Conservation (phyloP, 2,329 filamentous ascomycete genomes). For the Penicillium sp. region DNA sequence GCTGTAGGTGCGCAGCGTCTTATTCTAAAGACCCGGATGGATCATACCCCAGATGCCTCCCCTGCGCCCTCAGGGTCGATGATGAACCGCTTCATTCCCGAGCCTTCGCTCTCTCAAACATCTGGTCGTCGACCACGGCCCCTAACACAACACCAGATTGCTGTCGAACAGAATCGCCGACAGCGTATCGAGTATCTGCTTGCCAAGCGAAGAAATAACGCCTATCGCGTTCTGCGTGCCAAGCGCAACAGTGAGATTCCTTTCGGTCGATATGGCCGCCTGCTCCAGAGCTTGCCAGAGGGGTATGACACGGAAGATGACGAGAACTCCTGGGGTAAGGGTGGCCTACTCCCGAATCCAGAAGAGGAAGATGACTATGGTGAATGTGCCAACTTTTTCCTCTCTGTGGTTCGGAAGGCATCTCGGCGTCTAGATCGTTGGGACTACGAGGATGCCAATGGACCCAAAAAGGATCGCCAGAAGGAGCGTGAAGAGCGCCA, state of each 20-base stretch:
- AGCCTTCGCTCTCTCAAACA: constrained; percentile 31
- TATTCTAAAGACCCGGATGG: constrained; percentile 46
- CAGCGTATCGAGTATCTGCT: constrained; percentile 50
- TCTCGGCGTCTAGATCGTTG: constrained; percentile 45
- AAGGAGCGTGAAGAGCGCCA: constrained; percentile 40
- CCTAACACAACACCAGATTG: constrained; percentile 50
- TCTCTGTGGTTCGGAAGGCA: constrained; percentile 45
- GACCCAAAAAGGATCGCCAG: constrained; percentile 38
- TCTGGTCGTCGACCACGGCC: constrained; percentile 46
- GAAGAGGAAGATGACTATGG: constrained; percentile 48
- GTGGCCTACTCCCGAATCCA: constrained; percentile 42
- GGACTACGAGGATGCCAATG: constrained; percentile 45
- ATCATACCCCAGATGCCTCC: constrained; percentile 44
- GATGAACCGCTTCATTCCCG: constrained; percentile 41
- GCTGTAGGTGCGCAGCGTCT: constrained; percentile 41
- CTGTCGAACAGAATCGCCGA: constrained; percentile 49
- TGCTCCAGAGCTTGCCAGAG: constrained; percentile 44
- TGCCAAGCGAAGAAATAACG: constrained; percentile 41
- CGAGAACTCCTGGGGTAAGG: constrained; percentile 42
- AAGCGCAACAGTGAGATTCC: constrained; percentile 42
- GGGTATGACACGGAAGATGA: constrained; percentile 50
- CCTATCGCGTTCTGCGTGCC: constrained; percentile 37
- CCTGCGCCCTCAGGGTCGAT: constrained; percentile 45
- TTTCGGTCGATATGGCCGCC: constrained; percentile 41
- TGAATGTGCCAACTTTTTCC: constrained; percentile 46